Evolutionary conservation across 164 flowering plant species (phyloP).

Genomic region (Nymphaea thermarum): DNA sequence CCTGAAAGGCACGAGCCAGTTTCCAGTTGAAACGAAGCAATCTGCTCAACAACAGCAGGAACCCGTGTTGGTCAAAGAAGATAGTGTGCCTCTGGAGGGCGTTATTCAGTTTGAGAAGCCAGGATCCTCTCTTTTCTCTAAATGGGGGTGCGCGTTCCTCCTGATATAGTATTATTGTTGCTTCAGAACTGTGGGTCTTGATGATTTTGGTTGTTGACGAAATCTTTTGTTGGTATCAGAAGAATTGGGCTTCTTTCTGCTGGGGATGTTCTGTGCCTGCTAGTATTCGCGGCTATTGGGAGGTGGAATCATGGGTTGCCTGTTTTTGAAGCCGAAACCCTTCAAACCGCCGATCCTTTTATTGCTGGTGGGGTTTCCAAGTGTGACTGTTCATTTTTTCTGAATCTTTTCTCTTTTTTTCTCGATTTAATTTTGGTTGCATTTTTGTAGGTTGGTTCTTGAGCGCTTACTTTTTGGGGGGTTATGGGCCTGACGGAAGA

Average conservation of each 20-base stretch:
- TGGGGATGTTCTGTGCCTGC: conserved; percentile 75
- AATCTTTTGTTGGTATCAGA: conserved; percentile 16
- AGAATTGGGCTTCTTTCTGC: conserved; percentile 64
- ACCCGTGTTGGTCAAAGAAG: conserved; percentile 37
- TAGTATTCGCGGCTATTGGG: conserved; percentile 77
- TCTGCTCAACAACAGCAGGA: conserved; percentile 5
- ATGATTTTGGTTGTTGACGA: not conserved
- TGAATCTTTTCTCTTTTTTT: not conserved
- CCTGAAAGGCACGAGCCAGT: not conserved
- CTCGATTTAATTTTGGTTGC: not conserved
- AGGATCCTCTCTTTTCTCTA: conserved; percentile 23
- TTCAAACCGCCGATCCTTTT: conserved; percentile 82
- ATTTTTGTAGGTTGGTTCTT: conserved; percentile 68
- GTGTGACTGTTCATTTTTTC: not conserved
- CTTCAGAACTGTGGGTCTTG: not conserved
- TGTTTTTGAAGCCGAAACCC: conserved; percentile 51
- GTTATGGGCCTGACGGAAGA: conserved; percentile 78
- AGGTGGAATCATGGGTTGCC: conserved; percentile 83
- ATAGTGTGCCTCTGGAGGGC: conserved; percentile 72
- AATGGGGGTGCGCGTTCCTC: conserved; percentile 52
- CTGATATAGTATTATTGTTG: not conserved
- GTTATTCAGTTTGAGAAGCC: conserved; percentile 90
- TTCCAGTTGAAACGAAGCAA: not conserved
- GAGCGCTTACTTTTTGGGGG: conserved; percentile 88
- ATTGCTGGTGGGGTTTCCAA: conserved; percentile 53